Evolutionary conservation across 2,329 filamentous ascomycete genomes (phyloP).

Genomic region (Canariomyces notabilis): DNA sequence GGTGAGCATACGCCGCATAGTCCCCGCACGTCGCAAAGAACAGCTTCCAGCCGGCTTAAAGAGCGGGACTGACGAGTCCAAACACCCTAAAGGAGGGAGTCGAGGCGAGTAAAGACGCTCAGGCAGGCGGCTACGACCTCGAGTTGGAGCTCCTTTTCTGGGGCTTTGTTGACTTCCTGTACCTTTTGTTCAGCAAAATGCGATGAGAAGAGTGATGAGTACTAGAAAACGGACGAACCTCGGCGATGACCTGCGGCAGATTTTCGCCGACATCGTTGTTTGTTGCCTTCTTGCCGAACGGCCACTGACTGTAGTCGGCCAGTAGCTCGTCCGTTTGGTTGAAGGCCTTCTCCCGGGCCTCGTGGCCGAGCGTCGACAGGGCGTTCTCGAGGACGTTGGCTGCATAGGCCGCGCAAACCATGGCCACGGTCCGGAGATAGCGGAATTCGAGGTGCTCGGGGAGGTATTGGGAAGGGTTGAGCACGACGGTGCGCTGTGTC

Average conservation of each 20-base stretch:
- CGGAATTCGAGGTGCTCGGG: slow-evolving; percentile 93
- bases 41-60: too few relatives aligned
- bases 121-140: slow-evolving; percentile 96
- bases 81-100: slow-evolving; percentile 74
- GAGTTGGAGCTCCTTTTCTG: slow-evolving; percentile 92
- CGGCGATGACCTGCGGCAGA: slow-evolving; percentile 76
- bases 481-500: slow-evolving; percentile 88
- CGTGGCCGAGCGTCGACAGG: slow-evolving; percentile 87
- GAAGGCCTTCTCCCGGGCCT: slow-evolving; percentile 89
- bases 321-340: slow-evolving; percentile 94
- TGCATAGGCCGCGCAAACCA: slow-evolving; percentile 97
- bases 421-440: slow-evolving; percentile 83
- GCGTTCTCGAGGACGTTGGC: slow-evolving; percentile 98
- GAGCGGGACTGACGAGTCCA: neutral
- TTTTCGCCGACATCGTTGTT: slow-evolving; percentile 85
- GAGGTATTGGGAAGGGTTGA: slow-evolving; percentile 80
- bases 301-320: slow-evolving; percentile 96
- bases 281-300: slow-evolving; percentile 80
- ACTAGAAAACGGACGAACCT: slow-evolving; percentile 44
- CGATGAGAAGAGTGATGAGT: neutral
- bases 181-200: slow-evolving; percentile 1
- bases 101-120: slow-evolving; percentile 94
- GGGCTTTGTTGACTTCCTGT: slow-evolving; percentile 73
- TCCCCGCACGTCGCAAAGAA: too few relatives aligned
- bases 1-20: too few relatives aligned